A percentile compares a stretch with the other conserved stretches of the same genome.
phyloP scores from a whole-genome alignment of 1,284 basidiomycete species.

The Schizophyllum commune region DNA sequence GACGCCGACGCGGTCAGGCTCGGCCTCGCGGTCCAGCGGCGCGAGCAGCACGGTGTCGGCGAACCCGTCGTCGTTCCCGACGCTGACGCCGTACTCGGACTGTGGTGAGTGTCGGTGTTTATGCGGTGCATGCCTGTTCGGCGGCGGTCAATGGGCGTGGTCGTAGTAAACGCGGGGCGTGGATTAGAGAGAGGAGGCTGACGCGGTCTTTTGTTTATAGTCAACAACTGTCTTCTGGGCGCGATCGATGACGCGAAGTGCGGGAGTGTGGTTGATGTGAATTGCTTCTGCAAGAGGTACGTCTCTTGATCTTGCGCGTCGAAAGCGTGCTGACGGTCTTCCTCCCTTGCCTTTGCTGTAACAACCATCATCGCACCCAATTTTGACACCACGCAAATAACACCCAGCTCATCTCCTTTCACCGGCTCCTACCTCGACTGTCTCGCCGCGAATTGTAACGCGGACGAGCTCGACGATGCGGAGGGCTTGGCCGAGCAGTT shows the following conservation, averaged over 20 bases:
- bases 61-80: conserved; percentile 21
- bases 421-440: conserved; percentile 23
- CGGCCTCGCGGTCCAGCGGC: conserved; percentile 1
- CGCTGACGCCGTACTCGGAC: conserved; percentile 21
- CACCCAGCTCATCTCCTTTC: conserved; percentile 14
- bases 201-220: conserved; percentile 14
- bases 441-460: conserved; percentile 20
- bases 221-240: conserved; percentile 27
- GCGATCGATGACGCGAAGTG: conserved; percentile 26
- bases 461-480: conserved; percentile 22
- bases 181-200: no score
- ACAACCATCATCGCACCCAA: background rate
- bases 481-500: conserved; percentile 33
- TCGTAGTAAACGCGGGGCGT: no score
- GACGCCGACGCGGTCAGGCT: background rate
- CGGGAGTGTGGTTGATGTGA: conserved; percentile 27
- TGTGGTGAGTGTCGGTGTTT: conserved; percentile 20
- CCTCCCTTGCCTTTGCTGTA: background rate
- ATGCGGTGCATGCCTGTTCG: background rate
- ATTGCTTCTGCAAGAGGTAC: conserved; percentile 34
- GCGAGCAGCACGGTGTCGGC: conserved; percentile 11
- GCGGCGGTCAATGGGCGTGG: background rate
- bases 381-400: background rate
- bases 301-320: conserved; percentile 3
- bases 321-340: background rate